Evolutionary conservation across 805 yeast genomes (phyloP), one percentile per base, ranked within the genome.

Genomic region (Lipomyces chichibuensis): DNA sequence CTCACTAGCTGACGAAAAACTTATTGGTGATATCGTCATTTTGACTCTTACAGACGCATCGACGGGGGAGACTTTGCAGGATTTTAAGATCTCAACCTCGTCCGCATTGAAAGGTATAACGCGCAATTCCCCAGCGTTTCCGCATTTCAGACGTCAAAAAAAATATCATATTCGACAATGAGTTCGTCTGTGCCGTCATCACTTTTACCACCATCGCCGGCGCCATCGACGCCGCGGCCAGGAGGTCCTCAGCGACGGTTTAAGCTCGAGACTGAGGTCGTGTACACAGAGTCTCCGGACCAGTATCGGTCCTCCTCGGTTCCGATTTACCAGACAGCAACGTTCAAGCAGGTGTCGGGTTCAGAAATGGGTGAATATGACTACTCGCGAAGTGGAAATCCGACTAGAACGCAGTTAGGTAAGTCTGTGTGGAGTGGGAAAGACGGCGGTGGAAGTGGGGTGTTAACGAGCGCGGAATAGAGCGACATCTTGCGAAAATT

Each of bases 311-410:
- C 97, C 1, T 88, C 95, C 4, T 88, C 89, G 33, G 91, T 96
- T 11, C 98, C 98, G 3, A 82, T 93, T 53, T 93, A 93, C 79
- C 96, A 91, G 77, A 86, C 95, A 0, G 97, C 98, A n/a, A 93
- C 98, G 5, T 93, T 93, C 82, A 92, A 92, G 78, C 95, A 91
- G 77, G 83, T 83, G 57, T 85, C 90, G 0, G 80, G 91, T 68
- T 81, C 85, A 52, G 87, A 89, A 73, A 85, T 90, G 88, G 94
- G 96, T 2, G 89, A 87, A 73, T 91, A 88, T 75, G 94, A 89
- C 76, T 91, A 91, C 79, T 91, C 98, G 0, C 83, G 98, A 73
- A 89, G 96, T 14, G 98, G 98, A 2, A 93, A 93, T 79, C 98
- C 98, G 29, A 91, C 98, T 0, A 84, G 98, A 77, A 85, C 94